phyloP scores from a whole-genome alignment of 139 green algal genomes.

The Chlamydomonas asymmetrica region DNA sequence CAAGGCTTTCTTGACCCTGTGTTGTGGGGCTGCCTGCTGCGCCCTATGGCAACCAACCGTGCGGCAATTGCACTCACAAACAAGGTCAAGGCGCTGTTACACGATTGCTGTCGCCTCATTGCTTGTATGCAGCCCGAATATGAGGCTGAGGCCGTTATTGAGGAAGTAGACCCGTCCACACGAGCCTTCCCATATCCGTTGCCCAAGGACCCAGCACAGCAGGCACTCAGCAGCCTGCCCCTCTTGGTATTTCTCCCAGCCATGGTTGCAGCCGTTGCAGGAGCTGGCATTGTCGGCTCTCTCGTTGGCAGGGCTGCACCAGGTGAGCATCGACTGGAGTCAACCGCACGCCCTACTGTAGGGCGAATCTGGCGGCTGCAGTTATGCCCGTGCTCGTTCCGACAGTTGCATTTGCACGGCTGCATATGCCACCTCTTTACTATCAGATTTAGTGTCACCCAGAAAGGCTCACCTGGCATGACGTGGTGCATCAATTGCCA shows the following conservation, averaged over 20 bases:
- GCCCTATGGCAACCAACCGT: too few relatives aligned
- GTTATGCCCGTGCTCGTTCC: neutral
- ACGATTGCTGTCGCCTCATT: neutral
- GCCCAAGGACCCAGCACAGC: constrained; percentile 60
- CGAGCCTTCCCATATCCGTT: constrained; percentile 39
- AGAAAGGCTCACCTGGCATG: neutral
- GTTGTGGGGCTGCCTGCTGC: too few relatives aligned
- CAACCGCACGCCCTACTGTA: too few relatives aligned
- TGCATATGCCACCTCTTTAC: neutral
- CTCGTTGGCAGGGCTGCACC: constrained; percentile 39
- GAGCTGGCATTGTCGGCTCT: constrained; percentile 36
- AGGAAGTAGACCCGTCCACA: constrained; percentile 9
- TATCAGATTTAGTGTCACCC: neutral
- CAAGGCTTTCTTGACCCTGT: too few relatives aligned
- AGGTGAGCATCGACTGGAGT: constrained; percentile 43
- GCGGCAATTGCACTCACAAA: too few relatives aligned
- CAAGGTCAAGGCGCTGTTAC: too few relatives aligned
- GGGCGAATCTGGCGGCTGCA: neutral
- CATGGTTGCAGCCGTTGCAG: constrained; percentile 53
- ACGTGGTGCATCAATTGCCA: too few relatives aligned
- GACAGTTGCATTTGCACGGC: neutral
- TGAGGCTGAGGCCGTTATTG: too few relatives aligned
- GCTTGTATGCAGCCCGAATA: too few relatives aligned
- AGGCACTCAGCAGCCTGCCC: constrained; percentile 60
- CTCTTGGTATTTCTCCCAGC: constrained; percentile 59